Base-by-base conservation (phyloP, 164 flowering plant species). In the Aristolochia contorta region DNA sequence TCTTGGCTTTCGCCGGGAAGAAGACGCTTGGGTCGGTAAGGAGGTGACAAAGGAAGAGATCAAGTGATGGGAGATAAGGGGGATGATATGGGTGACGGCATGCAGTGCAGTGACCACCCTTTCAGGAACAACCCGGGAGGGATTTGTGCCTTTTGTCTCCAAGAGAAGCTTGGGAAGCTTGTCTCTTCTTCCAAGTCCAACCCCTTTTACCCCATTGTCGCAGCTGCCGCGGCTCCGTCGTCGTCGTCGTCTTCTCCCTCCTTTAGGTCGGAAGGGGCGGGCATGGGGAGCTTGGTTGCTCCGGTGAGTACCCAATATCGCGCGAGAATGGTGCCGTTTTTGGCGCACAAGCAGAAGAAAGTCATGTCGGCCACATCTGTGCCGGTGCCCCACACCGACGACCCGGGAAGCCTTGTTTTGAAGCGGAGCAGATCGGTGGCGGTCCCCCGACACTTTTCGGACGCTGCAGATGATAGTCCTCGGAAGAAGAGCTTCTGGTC, bases 111-210 rank as follows among this genome's bases (percentile, higher is more conserved):
- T 54, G 78, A 77, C 49, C 97, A 89, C 63, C 97, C 97, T 7
- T 85, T 75, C 74, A 71, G 77, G 45, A 85, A 62, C 71, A 82
- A 77, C 67, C 86, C 83, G 16, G 96, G 96, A 37, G 97, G 94
- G 59, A 87, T 89, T 76, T 89, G 97, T 58, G 90, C 91, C 6
- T 78, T 87, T 47, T 89, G 97, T 54, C 85, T 89, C 12, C 91
- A 87, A 57, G 97, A 87, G 65, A 87, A 87, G 82, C 83, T 89
- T 10, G 91, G 94, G 13, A 84, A 79, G 80, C 82, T 89, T 2
- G 84, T 89, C 30, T 85, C 94, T 4, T 75, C 79, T 27, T 72
- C 78, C 18, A 68, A 69, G 61, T 59, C 67, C 27, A 50, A 23
- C 18, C 23, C 65, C n/a, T 79, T 82, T 19, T 75, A 67, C 57